These are phyloP conservation scores for Apophysomyces ossiformis DNA, from an alignment of 371 early-diverging fungal species.

Conservation along the genomic window DNA sequence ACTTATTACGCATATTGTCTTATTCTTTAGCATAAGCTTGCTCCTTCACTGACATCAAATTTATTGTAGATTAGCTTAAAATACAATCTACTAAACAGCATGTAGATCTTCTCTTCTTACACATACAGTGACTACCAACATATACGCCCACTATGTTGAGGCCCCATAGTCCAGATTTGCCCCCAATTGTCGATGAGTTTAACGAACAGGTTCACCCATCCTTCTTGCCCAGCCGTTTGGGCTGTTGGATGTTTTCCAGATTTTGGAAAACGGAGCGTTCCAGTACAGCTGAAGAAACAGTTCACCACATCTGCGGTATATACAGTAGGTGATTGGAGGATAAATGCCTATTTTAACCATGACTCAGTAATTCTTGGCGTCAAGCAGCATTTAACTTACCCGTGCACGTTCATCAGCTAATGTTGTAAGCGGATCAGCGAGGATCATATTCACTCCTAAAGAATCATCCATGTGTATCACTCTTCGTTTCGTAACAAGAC, in stretches of 20 bases:
- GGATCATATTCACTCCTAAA: conserved; percentile 35
- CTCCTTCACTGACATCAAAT: neutral
- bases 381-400: conserved; percentile 9
- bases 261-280: conserved; percentile 31
- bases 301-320: conserved; percentile 35
- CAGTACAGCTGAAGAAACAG: conserved; percentile 40
- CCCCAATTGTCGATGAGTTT: conserved; percentile 28
- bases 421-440: conserved; percentile 31
- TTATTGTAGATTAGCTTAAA: neutral
- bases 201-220: conserved; percentile 40
- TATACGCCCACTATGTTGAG: conserved; percentile 28
- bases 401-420: conserved; percentile 9
- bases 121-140: conserved; percentile 21
- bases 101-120: neutral
- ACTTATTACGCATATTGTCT: no score
- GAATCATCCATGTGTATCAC: conserved; percentile 32
- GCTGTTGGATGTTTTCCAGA: neutral
- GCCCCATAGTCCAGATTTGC: conserved; percentile 31
- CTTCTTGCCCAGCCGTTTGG: conserved; percentile 20
- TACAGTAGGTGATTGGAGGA: conserved; percentile 36
- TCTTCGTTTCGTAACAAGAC: conserved; percentile 37
- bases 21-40: no score
- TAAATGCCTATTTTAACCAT: conserved; percentile 15
- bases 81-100: neutral
- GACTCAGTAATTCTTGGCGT: neutral